Base-by-base conservation (phyloP, 805 yeast genomes). In the Scheffersomyces ergatensis region DNA sequence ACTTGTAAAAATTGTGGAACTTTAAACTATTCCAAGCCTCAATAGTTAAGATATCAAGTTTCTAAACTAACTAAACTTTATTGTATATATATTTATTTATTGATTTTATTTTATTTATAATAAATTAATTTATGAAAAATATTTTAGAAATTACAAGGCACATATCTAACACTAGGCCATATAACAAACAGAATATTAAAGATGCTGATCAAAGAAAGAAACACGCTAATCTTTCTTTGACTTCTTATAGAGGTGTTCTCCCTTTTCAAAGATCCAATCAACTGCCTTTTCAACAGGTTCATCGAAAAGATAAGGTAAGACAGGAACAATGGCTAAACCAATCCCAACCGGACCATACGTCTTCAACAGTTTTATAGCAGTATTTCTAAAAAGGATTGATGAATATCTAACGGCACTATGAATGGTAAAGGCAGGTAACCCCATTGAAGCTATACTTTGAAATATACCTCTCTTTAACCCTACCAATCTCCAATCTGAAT, bases 401-500 rank as follows among this genome's bases (percentile, higher is more conserved):
- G 89, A 78, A 55, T 85, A 85, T 49, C 83, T 73, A 31, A 86
- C 95, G 4, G 82, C 68, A 2, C 85, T 73, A 58, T 86, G 95
- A 51, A 86, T 86, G 4, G 95, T 86, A 60, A 85, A 80, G 2
- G 95, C 95, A 8, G 95, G 95, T 32, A 86, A 70, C 13, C 87
- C 92, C 93, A 86, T 87, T 34, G 88, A 80, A 2, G 95, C 95
- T 47, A 87, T 71, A 47, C 84, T 72, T 61, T 86, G 95, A 67
- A 86, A 86, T 19, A 85, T 52, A n/a, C 86, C 89, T 58, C 95
- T 75, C 58, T 86, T 82, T 30, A 83, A 51, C 5, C 76, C 82
- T 6, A 76, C 78, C 39, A 82, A 47, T 49, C 74, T 74, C 89
- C 90, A 87, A 56, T 84, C 89, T 45, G 78, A 66, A 34, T 76